Percentiles rank a stretch among this genome's conserved stretches.
phyloP scores from a whole-genome alignment of 495 filamentous ascomycete genomes.

The Parathielavia appendiculata region DNA sequence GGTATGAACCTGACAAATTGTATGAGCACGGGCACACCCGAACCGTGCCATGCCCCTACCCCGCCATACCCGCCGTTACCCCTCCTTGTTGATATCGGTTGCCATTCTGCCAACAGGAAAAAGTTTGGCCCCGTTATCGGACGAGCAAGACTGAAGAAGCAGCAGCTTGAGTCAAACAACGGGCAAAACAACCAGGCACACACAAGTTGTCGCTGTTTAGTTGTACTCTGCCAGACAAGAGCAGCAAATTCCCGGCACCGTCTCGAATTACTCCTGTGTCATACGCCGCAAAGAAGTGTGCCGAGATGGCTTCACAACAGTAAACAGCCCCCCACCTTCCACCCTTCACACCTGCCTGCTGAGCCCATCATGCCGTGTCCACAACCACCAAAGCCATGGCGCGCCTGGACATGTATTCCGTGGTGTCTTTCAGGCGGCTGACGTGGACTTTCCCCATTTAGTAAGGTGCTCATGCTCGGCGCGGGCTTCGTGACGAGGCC shows the following conservation, averaged over 20 bases:
- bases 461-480: conserved; percentile 64
- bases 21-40: too few relatives aligned
- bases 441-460: conserved; percentile 17
- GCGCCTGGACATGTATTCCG: background rate
- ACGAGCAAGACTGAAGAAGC: background rate
- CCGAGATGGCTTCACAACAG: conserved; percentile 35
- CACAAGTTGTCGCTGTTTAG: background rate
- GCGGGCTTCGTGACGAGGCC: conserved; percentile 79
- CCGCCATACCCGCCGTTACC: conserved; percentile 11
- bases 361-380: background rate
- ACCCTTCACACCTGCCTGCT: background rate
- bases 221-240: conserved; percentile 5
- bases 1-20: too few relatives aligned
- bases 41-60: background rate
- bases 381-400: background rate
- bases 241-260: conserved; percentile 5
- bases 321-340: conserved; percentile 17
- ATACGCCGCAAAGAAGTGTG: background rate
- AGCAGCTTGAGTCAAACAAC: conserved; percentile 11
- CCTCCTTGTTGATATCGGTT: conserved; percentile 12
- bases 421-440: background rate
- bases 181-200: background rate
- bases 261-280: conserved; percentile 2
- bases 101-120: conserved; percentile 4
- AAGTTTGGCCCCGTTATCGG: conserved; percentile 21